phyloP scores from a whole-genome alignment of 2,329 filamentous ascomycete genomes.

The Bipolaris victoriae region DNA sequence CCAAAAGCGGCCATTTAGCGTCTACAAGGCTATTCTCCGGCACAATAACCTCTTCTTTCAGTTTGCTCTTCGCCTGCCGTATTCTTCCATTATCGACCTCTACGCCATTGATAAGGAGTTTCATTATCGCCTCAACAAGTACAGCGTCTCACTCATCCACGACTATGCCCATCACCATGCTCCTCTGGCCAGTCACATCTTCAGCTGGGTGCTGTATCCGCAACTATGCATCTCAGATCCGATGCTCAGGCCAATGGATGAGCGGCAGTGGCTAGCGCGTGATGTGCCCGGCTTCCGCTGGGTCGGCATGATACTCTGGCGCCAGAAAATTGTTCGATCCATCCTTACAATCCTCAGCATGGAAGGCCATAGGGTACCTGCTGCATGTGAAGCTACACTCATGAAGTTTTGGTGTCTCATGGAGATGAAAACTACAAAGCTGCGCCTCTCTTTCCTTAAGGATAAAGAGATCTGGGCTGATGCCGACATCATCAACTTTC shows the following conservation, averaged over 20 bases:
- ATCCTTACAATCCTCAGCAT: constrained; percentile 65
- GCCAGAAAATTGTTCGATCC: constrained; percentile 58
- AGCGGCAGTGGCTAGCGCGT: constrained; percentile 36
- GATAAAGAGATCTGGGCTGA: constrained; percentile 63
- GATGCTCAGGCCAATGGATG: constrained; percentile 53
- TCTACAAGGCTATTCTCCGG: constrained; percentile 44
- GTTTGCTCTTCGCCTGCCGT: constrained; percentile 36
- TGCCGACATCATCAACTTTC: constrained; percentile 65
- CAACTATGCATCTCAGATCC: constrained; percentile 67
- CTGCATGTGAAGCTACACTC: constrained; percentile 60
- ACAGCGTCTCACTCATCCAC: constrained; percentile 62
- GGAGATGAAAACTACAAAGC: constrained; percentile 65
- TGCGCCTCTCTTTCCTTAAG: constrained; percentile 62
- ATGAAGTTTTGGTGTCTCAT: constrained; percentile 75
- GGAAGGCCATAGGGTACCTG: constrained; percentile 57
- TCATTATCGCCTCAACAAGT: constrained; percentile 53
- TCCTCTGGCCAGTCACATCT: constrained; percentile 63
- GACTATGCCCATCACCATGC: constrained; percentile 61
- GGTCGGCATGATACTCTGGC: constrained; percentile 66
- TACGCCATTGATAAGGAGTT: constrained; percentile 51
- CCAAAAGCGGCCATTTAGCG: constrained; percentile 32
- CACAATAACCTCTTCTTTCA: constrained; percentile 47
- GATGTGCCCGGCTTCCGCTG: constrained; percentile 69
- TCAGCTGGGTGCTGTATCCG: constrained; percentile 66
- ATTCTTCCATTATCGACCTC: constrained; percentile 34